phyloP scores from a whole-genome alignment of 768 basidiomycete genomes.

The Suillus subalutaceus region DNA sequence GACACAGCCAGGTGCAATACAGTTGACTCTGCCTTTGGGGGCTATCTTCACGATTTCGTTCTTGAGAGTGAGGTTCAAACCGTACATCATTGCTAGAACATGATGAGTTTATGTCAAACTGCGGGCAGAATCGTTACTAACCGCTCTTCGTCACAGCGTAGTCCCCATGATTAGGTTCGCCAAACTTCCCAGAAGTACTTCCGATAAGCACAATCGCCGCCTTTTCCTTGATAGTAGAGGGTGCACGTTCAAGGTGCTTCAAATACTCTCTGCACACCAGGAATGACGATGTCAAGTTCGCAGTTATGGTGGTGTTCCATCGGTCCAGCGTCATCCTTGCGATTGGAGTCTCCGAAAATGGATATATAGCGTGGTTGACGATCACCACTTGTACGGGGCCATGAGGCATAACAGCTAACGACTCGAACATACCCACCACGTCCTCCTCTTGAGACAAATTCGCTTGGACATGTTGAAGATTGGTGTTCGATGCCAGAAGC shows the following conservation, averaged over 20 bases:
- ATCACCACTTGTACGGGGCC: constrained; percentile 59
- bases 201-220: constrained; percentile 69
- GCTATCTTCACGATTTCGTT: constrained; percentile 83
- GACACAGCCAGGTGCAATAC: constrained; percentile 70
- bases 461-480: constrained; percentile 47
- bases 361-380: constrained; percentile 65
- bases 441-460: constrained; percentile 59
- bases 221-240: constrained; percentile 48
- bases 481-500: constrained; percentile 39
- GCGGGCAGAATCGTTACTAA: constrained; percentile 22
- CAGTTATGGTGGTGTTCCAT: constrained; percentile 63
- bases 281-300: constrained; percentile 71
- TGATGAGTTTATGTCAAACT: not conserved
- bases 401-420: constrained; percentile 39
- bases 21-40: constrained; percentile 69
- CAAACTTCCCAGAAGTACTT: constrained; percentile 72
- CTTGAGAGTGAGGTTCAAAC: constrained; percentile 66
- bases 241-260: constrained; percentile 41
- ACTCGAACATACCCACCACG: constrained; percentile 52
- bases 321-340: constrained; percentile 60
- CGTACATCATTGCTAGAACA: constrained; percentile 68
- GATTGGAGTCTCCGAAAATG: constrained; percentile 47
- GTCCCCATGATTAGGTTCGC: constrained; percentile 68
- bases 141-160: constrained; percentile 75
- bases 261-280: constrained; percentile 66